These are phyloP conservation scores for Pseudomassariella vexata DNA, from an alignment of 2,329 filamentous ascomycete genomes.

Conservation along the genomic window DNA sequence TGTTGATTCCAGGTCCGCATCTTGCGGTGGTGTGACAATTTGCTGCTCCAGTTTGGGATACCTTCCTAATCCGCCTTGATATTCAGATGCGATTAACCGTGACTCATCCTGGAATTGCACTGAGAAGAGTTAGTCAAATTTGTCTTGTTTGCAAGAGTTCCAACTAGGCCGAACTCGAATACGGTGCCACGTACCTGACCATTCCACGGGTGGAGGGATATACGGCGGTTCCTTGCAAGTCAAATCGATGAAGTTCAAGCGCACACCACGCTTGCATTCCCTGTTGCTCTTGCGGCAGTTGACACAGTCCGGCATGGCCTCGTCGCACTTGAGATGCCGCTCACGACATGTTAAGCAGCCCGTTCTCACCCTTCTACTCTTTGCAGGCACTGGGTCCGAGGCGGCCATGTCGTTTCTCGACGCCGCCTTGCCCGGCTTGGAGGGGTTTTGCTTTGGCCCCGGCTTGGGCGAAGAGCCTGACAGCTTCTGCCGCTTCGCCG, in stretches of 20 bases:
- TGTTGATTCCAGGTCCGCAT: constrained; percentile 18
- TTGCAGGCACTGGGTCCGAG: constrained; percentile 31
- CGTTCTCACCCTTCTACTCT: constrained; percentile 82
- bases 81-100: constrained; percentile 83
- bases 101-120: constrained; percentile 87
- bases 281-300: constrained; percentile 88
- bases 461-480: constrained; percentile 9
- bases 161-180: neutral
- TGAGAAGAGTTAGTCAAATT: too few species aligned
- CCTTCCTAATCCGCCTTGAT: constrained; percentile 68
- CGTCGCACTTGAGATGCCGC: constrained; percentile 87
- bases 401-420: constrained; percentile 14
- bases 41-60: constrained; percentile 56
- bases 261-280: constrained; percentile 77
- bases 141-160: neutral
- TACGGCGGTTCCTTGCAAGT: constrained; percentile 64
- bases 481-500: constrained; percentile 21
- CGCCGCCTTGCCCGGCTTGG: constrained; percentile 12
- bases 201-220: constrained; percentile 56
- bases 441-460: constrained; percentile 9
- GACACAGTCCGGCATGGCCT: constrained; percentile 56
- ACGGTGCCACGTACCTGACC: constrained; percentile 46
- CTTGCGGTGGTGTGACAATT: constrained; percentile 19
- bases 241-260: constrained; percentile 87
- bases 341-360: constrained; percentile 88